Evolutionary conservation across 768 basidiomycete species (phyloP).

Genomic region (Boletus reticulatus): DNA sequence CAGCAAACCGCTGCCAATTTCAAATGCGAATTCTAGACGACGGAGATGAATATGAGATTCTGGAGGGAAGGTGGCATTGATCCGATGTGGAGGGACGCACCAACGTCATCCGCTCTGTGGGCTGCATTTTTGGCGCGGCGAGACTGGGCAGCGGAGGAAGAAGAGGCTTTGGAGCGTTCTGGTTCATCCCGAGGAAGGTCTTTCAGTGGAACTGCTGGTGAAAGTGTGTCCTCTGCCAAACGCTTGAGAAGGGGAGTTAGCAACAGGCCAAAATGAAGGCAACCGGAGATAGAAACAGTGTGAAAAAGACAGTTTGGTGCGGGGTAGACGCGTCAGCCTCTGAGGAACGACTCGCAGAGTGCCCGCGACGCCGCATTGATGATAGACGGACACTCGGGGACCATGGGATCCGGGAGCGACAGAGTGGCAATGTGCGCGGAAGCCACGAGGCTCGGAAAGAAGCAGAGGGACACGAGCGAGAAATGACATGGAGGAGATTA

Average conservation of each 20-base stretch:
- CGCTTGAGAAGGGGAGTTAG: constrained; percentile 33
- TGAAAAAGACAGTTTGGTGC: background rate
- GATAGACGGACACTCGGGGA: background rate
- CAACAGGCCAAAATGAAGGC: background rate
- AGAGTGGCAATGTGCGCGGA: constrained; percentile 3
- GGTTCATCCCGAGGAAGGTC: constrained; percentile 65
- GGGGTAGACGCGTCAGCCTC: background rate
- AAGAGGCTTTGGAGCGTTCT: constrained; percentile 54
- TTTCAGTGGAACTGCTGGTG: constrained; percentile 42
- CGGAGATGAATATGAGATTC: constrained; percentile 17
- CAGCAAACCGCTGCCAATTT: constrained; percentile 90
- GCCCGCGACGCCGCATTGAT: background rate
- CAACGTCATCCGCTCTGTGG: constrained; percentile 86
- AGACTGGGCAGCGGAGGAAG: constrained; percentile 80
- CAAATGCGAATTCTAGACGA: constrained; percentile 88
- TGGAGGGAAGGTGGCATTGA: background rate
- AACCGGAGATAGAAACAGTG: background rate
- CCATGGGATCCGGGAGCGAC: background rate
- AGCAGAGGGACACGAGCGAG: constrained; percentile 7
- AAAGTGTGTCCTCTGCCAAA: constrained; percentile 45
- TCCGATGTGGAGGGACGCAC: constrained; percentile 43
- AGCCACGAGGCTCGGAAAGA: constrained; percentile 17
- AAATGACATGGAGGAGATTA: constrained; percentile 1
- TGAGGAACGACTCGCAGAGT: background rate
- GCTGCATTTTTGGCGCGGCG: constrained; percentile 90